Conservation (phyloP, 1,284 basidiomycete genomes). For the Ceratobasidium sp. region DNA sequence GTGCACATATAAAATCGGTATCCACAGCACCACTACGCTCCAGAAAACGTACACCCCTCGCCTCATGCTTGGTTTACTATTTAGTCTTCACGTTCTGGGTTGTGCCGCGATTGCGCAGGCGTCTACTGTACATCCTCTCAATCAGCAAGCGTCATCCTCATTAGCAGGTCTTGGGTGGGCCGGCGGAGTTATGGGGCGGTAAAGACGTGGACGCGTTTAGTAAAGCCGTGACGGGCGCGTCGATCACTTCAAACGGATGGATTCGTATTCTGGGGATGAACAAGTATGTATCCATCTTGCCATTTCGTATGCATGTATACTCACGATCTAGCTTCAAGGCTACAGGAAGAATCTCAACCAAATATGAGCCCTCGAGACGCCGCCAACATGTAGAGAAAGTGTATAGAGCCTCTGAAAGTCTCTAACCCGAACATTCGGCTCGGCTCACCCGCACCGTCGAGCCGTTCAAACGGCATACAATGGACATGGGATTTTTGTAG, state of each 20-base stretch:
- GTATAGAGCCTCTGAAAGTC: conserved; percentile 50
- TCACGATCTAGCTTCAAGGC: background rate
- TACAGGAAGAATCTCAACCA: conserved; percentile 28
- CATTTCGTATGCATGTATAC: background rate
- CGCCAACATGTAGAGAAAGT: conserved; percentile 49
- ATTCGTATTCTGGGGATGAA: conserved; percentile 55
- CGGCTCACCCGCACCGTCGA: conserved; percentile 58
- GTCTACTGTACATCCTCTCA: background rate
- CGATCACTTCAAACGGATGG: conserved; percentile 49
- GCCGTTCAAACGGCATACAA: conserved; percentile 55
- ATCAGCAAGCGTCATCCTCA: background rate
- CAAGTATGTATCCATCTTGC: conserved; percentile 47
- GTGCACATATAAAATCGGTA: background rate
- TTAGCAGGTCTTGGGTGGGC: conserved; percentile 34
- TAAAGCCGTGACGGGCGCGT: conserved; percentile 50
- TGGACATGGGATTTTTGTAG: conserved; percentile 59
- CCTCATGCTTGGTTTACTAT: background rate
- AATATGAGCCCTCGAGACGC: conserved; percentile 47
- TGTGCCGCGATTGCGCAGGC: background rate
- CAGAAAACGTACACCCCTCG: background rate
- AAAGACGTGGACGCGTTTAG: conserved; percentile 51
- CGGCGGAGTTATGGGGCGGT: conserved; percentile 52
- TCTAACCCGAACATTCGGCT: conserved; percentile 52
- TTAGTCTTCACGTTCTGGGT: background rate
- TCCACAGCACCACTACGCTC: background rate